Conservation (phyloP, 768 basidiomycete species). For the Lepiota venenata region DNA sequence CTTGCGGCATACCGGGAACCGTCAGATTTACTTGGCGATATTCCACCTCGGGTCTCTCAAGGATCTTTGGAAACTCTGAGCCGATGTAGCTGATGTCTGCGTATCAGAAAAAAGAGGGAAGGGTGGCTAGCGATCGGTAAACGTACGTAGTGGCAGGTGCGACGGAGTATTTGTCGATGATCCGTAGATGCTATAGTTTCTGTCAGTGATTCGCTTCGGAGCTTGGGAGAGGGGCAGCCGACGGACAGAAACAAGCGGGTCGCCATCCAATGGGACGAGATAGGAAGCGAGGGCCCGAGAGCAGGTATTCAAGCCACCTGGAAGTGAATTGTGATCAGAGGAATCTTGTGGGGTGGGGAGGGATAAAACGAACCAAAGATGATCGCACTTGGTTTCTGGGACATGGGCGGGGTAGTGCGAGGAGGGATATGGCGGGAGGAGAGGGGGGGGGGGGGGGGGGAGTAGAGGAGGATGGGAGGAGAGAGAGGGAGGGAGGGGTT, state of each 20-base stretch:
- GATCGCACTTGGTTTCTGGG: constrained; percentile 11
- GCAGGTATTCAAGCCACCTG: constrained; percentile 81
- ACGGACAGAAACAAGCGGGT: constrained; percentile 70
- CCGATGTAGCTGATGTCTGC: constrained; percentile 63
- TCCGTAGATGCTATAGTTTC: constrained; percentile 19
- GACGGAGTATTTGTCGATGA: constrained; percentile 31
- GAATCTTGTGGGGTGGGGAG: constrained; percentile 4
- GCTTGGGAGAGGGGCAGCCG: not conserved
- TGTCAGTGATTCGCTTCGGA: not conserved
- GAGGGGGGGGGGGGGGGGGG: not conserved
- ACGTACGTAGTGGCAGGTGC: constrained; percentile 31
- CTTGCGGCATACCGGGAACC: constrained; percentile 50
- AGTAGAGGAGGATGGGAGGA: not conserved
- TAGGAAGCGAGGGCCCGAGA: constrained; percentile 67
- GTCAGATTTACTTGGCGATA: constrained; percentile 84
- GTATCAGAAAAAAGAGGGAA: not conserved
- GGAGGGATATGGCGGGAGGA: not conserved
- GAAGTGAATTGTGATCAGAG: not conserved
- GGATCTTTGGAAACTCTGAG: constrained; percentile 63
- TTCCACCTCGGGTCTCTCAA: constrained; percentile 68
- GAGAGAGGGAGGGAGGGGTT: no score
- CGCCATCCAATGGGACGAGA: constrained; percentile 66
- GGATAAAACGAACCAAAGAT: constrained; percentile 6
- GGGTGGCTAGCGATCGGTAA: not conserved
- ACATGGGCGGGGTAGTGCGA: not conserved